These are phyloP conservation scores for Kodamaea fukazawae DNA, from an alignment of 805 yeast species.

Conservation along the genomic window DNA sequence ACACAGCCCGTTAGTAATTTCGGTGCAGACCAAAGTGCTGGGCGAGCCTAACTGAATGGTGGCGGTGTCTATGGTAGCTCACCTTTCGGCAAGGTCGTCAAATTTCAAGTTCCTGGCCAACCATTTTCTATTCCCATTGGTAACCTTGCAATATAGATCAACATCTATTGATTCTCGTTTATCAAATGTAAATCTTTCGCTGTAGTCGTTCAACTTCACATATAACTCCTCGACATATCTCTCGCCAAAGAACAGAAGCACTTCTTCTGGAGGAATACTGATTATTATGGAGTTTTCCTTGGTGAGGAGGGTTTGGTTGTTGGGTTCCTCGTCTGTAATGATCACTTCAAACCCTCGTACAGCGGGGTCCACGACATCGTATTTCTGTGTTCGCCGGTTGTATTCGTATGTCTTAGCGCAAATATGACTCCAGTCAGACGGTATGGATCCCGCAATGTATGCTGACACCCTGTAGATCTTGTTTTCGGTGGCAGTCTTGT, in stretches of 20 bases:
- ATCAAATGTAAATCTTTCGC: background rate
- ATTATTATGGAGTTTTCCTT: conserved; percentile 14
- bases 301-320: conserved; percentile 8
- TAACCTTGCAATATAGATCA: background rate
- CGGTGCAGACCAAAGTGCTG: too few species aligned
- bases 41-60: too few species aligned
- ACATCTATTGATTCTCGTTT: background rate
- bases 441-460: conserved; percentile 22
- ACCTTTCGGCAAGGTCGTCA: too few species aligned
- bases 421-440: conserved; percentile 23
- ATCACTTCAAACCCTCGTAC: conserved; percentile 24
- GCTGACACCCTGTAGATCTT: conserved; percentile 11
- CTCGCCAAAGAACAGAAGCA: conserved; percentile 13
- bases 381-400: conserved; percentile 7
- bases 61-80: too few species aligned
- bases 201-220: conserved; percentile 4
- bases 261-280: conserved; percentile 14
- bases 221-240: conserved; percentile 17
- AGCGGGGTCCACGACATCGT: conserved; percentile 22
- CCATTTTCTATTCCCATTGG: background rate
- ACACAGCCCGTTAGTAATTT: too few species aligned
- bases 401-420: conserved; percentile 27
- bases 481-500: background rate
- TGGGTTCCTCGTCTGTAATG: conserved; percentile 14
- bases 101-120: conserved; percentile 4